Evolutionary conservation across 2,329 filamentous ascomycete species (phyloP).

Genomic region (Calonectria pteridis): DNA sequence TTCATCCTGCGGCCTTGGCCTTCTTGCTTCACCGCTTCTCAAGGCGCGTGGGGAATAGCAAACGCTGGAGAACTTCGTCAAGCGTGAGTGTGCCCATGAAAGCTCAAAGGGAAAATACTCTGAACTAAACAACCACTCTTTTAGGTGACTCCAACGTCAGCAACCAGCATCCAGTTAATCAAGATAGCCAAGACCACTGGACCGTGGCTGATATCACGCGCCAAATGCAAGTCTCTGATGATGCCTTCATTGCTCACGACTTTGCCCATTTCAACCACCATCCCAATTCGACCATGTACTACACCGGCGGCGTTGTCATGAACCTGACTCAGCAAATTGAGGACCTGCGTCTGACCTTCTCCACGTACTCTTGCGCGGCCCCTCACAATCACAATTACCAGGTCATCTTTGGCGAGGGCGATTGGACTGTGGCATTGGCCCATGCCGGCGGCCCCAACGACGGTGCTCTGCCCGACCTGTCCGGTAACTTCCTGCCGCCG

Average conservation of each 20-base stretch:
- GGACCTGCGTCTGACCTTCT: constrained; percentile 3
- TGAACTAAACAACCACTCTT: no score
- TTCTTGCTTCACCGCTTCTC: neutral
- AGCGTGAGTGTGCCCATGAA: neutral
- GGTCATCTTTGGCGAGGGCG: constrained; percentile 9
- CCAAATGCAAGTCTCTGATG: constrained; percentile 12
- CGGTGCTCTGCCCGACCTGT: no score
- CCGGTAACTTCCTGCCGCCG: neutral
- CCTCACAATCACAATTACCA: constrained; percentile 15
- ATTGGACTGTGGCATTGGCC: constrained; percentile 10
- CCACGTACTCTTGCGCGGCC: neutral
- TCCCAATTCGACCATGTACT: constrained; percentile 4
- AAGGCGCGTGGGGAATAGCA: neutral
- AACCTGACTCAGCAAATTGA: neutral
- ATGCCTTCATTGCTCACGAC: constrained; percentile 6
- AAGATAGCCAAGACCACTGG: neutral
- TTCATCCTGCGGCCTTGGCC: neutral
- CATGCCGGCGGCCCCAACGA: neutral
- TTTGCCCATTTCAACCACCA: constrained; percentile 9
- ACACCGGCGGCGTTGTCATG: neutral
- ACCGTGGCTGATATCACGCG: neutral
- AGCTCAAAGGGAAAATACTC: no score
- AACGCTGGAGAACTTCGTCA: neutral
- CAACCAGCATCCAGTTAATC: neutral
- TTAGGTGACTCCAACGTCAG: neutral